Evolutionary conservation across 257 asterid genomes (phyloP).

Genomic region (Nicotiana undulata): DNA sequence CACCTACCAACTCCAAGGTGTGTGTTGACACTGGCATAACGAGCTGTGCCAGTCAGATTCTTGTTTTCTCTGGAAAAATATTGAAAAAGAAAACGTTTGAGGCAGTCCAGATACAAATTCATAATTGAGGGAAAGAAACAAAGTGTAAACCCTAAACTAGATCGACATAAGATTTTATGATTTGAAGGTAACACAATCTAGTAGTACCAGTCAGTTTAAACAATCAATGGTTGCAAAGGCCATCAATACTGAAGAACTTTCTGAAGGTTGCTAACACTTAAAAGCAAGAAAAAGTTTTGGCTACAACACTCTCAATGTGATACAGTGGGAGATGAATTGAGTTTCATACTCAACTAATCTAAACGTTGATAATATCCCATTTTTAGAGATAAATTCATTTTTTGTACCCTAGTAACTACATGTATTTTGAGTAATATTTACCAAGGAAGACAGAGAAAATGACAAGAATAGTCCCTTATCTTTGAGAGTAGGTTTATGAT

Average conservation of each 20-base stretch:
- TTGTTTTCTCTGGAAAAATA: slow-evolving; percentile 70
- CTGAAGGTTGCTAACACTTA: neutral
- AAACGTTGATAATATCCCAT: neutral
- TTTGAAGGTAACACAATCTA: neutral
- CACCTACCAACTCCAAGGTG: slow-evolving; percentile 88
- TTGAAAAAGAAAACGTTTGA: neutral
- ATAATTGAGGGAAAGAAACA: neutral
- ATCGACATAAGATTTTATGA: neutral
- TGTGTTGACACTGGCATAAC: slow-evolving; percentile 93
- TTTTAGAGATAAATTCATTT: neutral
- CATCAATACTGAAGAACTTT: neutral
- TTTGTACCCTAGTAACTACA: neutral
- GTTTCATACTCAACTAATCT: neutral
- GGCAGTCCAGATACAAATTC: neutral
- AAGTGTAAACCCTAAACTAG: neutral
- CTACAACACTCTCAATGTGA: neutral
- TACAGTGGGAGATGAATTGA: neutral
- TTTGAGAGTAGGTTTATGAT: no score
- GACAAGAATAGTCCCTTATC: no score
- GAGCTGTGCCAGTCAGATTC: slow-evolving; percentile 94
- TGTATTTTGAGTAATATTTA: neutral
- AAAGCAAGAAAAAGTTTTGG: neutral
- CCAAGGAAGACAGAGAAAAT: neutral
- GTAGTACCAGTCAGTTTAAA: neutral
- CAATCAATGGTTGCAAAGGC: neutral